A percentile compares a stretch with the other conserved stretches of the same genome.
Evolutionary conservation across 805 yeast genomes (phyloP).

Genomic region (Lachancea mirantina): DNA sequence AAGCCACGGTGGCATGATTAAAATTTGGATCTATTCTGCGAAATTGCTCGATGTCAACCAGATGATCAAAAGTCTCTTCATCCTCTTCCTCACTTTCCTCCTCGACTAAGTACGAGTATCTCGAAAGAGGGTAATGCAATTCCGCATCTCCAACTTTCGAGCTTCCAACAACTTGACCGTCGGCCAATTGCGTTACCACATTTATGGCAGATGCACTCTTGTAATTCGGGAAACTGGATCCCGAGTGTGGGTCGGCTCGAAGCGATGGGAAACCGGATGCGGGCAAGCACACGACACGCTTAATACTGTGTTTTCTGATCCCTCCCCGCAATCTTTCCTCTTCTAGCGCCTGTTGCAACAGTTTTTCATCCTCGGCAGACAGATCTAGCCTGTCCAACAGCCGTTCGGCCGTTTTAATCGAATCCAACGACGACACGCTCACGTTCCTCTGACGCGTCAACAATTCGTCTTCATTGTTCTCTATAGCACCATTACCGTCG

Average conservation of each 20-base stretch:
- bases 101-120: conserved; percentile 31
- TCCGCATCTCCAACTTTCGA: conserved; percentile 20
- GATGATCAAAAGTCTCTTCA: neutral
- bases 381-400: conserved; percentile 29
- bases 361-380: conserved; percentile 27
- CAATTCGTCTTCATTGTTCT: no score
- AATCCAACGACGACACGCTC: conserved; percentile 26
- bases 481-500: no score
- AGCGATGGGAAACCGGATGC: conserved; percentile 30
- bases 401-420: conserved; percentile 26
- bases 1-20: no score
- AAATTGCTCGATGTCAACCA: conserved; percentile 8
- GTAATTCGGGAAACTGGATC: conserved; percentile 5
- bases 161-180: conserved; percentile 5
- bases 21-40: conserved; percentile 1
- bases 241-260: conserved; percentile 10
- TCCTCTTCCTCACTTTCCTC: conserved; percentile 20
- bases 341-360: conserved; percentile 23
- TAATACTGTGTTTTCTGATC: conserved; percentile 9
- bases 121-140: conserved; percentile 23
- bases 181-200: conserved; percentile 6
- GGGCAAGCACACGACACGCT: conserved; percentile 24
- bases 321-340: conserved; percentile 19
- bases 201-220: neutral
- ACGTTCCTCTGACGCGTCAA: conserved; percentile 11